These are phyloP conservation scores for Boletus subcaerulescens DNA, from an alignment of 768 basidiomycete species.

Conservation along the genomic window DNA sequence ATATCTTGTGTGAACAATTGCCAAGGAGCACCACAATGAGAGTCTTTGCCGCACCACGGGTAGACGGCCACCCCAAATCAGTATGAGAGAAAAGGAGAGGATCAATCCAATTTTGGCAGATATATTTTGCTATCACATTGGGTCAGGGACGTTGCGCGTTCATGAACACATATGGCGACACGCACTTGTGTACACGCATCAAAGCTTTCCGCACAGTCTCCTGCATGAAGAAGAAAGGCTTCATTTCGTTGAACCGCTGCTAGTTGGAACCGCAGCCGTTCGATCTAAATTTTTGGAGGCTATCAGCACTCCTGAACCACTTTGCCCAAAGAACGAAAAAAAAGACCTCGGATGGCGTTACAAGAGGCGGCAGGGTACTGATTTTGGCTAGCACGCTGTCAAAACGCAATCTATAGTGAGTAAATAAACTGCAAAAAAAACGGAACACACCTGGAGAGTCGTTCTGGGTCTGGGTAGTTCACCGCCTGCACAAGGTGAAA, in stretches of 20 bases:
- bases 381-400: constrained; percentile 78
- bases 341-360: constrained; percentile 86
- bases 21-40: neutral
- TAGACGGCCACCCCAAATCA: constrained; percentile 89
- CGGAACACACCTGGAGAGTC: constrained; percentile 51
- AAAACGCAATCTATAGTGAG: neutral
- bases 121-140: constrained; percentile 68
- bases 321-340: constrained; percentile 14
- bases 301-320: constrained; percentile 28
- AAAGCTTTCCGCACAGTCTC: constrained; percentile 97
- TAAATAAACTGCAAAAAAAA: neutral
- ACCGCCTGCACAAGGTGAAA: constrained; percentile 49
- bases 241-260: constrained; percentile 78
- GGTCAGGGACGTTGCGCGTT: constrained; percentile 4
- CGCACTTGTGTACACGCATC: constrained; percentile 84
- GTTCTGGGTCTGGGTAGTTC: constrained; percentile 60
- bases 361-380: constrained; percentile 77
- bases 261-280: constrained; percentile 78
- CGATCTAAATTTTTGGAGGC: constrained; percentile 49
- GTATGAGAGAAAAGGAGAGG: constrained; percentile 90
- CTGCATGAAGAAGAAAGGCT: constrained; percentile 94
- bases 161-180: constrained; percentile 13
- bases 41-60: constrained; percentile 67
- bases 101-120: constrained; percentile 87
- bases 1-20: constrained; percentile 1